These are phyloP conservation scores for Pharnaceum exiguum DNA, from an alignment of 148 eudicot genomes.

Conservation along the genomic window DNA sequence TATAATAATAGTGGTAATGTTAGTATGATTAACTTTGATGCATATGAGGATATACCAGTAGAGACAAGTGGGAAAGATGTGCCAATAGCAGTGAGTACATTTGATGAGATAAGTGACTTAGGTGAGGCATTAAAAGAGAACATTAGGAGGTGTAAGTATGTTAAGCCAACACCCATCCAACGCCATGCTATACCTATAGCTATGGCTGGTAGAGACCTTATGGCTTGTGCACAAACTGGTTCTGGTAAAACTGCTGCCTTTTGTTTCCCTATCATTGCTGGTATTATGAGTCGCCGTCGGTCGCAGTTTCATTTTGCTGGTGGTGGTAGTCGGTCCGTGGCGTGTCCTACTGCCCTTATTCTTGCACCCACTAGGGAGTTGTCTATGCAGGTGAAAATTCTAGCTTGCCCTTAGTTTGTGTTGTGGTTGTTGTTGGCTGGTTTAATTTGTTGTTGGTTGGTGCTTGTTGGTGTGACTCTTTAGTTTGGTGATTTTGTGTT, in stretches of 20 bases:
- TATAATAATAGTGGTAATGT: too few relatives aligned
- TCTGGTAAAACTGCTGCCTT: conserved; percentile 89
- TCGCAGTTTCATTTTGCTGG: background rate
- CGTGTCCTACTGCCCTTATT: conserved; percentile 59
- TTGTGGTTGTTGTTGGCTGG: background rate
- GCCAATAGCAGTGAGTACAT: conserved; percentile 38
- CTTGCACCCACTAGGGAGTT: conserved; percentile 80
- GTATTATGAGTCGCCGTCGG: conserved; percentile 27
- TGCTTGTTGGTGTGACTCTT: background rate
- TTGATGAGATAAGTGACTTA: conserved; percentile 52
- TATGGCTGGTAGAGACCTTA: conserved; percentile 66
- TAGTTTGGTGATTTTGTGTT: background rate
- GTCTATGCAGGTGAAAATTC: conserved; percentile 75
- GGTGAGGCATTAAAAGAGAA: conserved; percentile 46
- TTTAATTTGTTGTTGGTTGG: background rate
- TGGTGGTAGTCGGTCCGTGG: conserved; percentile 14
- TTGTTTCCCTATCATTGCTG: conserved; percentile 72
- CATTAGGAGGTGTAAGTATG: conserved; percentile 69
- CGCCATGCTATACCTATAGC: conserved; percentile 67
- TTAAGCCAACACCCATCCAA: conserved; percentile 71
- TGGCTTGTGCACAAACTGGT: conserved; percentile 94
- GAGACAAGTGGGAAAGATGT: conserved; percentile 47
- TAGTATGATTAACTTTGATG: conserved; percentile 43
- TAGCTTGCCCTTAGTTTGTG: background rate
- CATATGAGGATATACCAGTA: conserved; percentile 60